Conservation (phyloP, 1,139 yeast genomes). For the Sugiyamaella grinbergsii region DNA sequence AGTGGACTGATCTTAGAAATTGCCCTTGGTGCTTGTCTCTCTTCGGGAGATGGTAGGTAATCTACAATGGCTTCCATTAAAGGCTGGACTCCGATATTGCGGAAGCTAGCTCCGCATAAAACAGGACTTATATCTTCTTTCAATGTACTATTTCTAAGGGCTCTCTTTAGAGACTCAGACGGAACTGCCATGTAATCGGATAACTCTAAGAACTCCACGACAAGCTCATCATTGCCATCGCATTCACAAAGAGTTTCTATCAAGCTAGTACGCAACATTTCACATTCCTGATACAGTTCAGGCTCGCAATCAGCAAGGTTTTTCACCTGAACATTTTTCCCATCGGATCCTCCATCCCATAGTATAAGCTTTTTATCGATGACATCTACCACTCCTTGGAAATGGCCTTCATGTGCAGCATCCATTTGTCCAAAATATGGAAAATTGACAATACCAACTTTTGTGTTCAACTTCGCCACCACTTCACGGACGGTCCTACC, state of each 20-base stretch:
- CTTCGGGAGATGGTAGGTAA: slow-evolving; percentile 81
- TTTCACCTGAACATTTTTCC: slow-evolving; percentile 56
- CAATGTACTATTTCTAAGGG: slow-evolving; percentile 67
- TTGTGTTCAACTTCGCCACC: slow-evolving; percentile 72
- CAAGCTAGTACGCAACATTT: slow-evolving; percentile 67
- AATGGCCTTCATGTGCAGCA: slow-evolving; percentile 49
- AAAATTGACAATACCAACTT: slow-evolving; percentile 72
- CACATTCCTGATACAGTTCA: slow-evolving; percentile 50
- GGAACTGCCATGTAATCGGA: slow-evolving; percentile 70
- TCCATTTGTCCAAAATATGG: slow-evolving; percentile 62
- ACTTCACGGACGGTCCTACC: slow-evolving; percentile 87
- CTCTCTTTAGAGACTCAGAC: slow-evolving; percentile 50
- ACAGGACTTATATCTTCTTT: slow-evolving; percentile 68
- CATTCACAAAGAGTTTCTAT: slow-evolving; percentile 82
- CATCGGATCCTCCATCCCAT: slow-evolving; percentile 62
- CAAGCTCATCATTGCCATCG: slow-evolving; percentile 61
- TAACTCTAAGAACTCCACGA: slow-evolving; percentile 65
- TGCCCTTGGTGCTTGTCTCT: slow-evolving; percentile 58
- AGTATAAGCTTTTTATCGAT: slow-evolving; percentile 62
- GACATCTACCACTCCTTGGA: slow-evolving; percentile 83
- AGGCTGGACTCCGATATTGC: slow-evolving; percentile 93
- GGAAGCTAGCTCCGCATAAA: slow-evolving; percentile 89
- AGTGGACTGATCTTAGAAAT: slow-evolving; percentile 23
- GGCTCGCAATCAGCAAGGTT: slow-evolving; percentile 44
- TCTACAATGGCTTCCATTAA: slow-evolving; percentile 77